Base-by-base conservation (phyloP, 1,284 basidiomycete genomes). In the Boletus smithii region DNA sequence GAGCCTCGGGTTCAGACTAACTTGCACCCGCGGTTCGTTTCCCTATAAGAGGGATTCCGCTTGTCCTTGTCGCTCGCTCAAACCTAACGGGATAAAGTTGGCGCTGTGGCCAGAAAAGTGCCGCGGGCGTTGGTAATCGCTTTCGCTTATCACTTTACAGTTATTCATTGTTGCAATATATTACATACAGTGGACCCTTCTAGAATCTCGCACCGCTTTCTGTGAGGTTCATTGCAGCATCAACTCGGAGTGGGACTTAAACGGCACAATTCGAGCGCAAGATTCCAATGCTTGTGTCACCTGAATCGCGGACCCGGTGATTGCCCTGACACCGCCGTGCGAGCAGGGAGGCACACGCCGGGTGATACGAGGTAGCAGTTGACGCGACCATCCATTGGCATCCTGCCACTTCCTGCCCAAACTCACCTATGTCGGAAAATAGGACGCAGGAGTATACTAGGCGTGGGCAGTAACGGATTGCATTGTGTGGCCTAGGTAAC, bases 61-160 rank as follows among this genome's bases (percentile, higher is more conserved):
- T 44, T 42, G 26, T 37, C 26, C 20, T 24, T 10, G 17, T 40
- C 13, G 13, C 36, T 17, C 18, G 33, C 33, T 27, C 27, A 8
- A 14, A 34, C 16, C 20, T 0, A 11, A 23, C 30, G 41, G 22
- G 37, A 37, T 36, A 26, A 31, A 11, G 31, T 44, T 27, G 39
- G n/a, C 16, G 8, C 14, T 30, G 31, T 14, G 30, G 23, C n/a
- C n/a, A n/a, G n/a, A n/a, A n/a, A n/a, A n/a, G n/a, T n/a, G 17
- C 27, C 23, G n/a, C 29, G 20, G 26, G 10, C 17, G 11, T 14
- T 13, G 23, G 22, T 23, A 16, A 42, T 37, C 20, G n/a, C 32
- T 26, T 26, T 38, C 42, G 50, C 54, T 37, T 40, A 53, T 23
- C 38, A 16, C 17, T 18, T n/a, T n/a, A n/a, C n/a, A n/a, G 38